phyloP scores from a whole-genome alignment of 257 asterid genomes.

The Leptodermis oblonga region DNA sequence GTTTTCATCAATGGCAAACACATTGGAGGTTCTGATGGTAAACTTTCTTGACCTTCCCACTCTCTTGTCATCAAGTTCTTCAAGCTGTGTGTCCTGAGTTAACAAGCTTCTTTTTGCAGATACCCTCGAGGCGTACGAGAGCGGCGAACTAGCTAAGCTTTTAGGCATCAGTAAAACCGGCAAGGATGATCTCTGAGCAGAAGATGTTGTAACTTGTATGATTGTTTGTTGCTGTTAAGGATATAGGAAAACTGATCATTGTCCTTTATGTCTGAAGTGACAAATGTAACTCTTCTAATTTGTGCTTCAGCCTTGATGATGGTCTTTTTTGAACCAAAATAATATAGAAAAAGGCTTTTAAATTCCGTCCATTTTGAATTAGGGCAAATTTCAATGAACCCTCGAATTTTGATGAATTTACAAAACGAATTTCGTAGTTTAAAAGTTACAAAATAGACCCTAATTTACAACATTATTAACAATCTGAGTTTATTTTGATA shows the following conservation, averaged over 20 bases:
- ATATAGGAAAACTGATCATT: background rate
- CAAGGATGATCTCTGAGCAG: conserved; percentile 65
- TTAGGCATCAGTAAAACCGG: conserved; percentile 36
- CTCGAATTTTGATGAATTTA: no score
- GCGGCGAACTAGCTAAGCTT: conserved; percentile 61
- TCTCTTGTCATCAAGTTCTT: background rate
- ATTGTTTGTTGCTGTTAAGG: background rate
- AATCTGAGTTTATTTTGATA: no score
- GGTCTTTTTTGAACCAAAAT: no score
- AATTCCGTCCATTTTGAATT: no score
- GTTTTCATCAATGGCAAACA: conserved; percentile 84
- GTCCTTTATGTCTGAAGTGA: no score
- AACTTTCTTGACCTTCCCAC: background rate
- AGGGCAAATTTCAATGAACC: no score
- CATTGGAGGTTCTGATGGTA: conserved; percentile 99
- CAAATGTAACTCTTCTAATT: no score
- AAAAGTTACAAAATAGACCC: no score
- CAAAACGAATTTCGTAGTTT: no score
- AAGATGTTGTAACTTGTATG: conserved; percentile 1
- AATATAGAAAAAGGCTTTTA: no score
- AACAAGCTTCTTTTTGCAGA: conserved; percentile 39
- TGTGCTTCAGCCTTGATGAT: no score
- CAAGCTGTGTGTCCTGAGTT: background rate
- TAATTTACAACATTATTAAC: no score
- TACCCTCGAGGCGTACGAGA: conserved; percentile 74